These are phyloP conservation scores for Pelargonium citronellum DNA, from an alignment of 441 rosid genomes.

Conservation along the genomic window DNA sequence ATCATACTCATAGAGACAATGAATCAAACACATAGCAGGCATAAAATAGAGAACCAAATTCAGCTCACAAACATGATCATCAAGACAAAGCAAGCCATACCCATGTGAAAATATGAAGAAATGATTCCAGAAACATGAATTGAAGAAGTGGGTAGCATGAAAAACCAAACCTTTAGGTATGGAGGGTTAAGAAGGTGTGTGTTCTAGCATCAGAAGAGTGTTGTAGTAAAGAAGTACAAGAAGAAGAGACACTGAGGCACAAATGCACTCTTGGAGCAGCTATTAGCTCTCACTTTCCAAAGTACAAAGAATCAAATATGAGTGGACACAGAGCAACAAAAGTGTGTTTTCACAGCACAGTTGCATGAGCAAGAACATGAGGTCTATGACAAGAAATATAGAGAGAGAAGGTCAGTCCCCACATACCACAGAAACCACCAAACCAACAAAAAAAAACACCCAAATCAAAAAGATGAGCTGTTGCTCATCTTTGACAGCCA, in stretches of 20 bases:
- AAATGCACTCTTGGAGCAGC: neutral
- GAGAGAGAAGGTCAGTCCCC: constrained; percentile 6
- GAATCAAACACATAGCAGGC: constrained; percentile 8
- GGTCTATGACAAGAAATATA: constrained; percentile 25
- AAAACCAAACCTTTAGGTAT: neutral
- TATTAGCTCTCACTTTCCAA: neutral
- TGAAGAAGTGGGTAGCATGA: neutral
- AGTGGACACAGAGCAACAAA: constrained; percentile 13
- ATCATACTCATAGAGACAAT: neutral
- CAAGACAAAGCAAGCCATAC: neutral
- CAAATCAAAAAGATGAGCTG: constrained; percentile 53
- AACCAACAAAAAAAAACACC: constrained; percentile 26
- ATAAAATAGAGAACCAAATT: constrained; percentile 1
- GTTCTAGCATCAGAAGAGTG: no score
- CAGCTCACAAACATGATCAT: neutral
- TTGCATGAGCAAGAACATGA: constrained; percentile 12
- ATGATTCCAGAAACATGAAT: neutral
- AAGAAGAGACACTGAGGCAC: no score
- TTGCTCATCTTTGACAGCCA: constrained; percentile 53
- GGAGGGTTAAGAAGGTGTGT: no score
- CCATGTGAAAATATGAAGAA: neutral
- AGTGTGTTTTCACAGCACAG: constrained; percentile 8
- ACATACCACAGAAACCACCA: constrained; percentile 31
- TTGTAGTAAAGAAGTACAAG: no score
- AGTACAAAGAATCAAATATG: no score